Conservation (phyloP, 2,329 filamentous ascomycete species). For the Phyllachora maydis region DNA sequence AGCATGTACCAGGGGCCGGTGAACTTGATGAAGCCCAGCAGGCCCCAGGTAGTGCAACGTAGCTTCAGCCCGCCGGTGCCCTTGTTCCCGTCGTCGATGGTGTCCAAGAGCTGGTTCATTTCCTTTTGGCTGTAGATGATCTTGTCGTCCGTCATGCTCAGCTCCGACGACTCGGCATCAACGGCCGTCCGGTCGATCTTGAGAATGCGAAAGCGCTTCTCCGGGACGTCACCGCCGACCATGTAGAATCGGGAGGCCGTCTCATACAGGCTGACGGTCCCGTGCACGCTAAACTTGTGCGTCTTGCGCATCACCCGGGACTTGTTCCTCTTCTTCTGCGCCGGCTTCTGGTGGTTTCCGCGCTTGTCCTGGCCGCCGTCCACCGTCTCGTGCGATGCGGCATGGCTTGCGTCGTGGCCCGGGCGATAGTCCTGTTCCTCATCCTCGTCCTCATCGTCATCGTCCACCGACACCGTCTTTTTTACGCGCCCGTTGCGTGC, state of each 20-base stretch:
- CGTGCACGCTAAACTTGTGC: slow-evolving; percentile 96
- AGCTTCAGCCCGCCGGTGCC: slow-evolving; percentile 75
- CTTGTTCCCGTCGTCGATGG: slow-evolving; percentile 89
- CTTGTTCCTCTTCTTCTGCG: slow-evolving; percentile 2
- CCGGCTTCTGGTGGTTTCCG: not conserved
- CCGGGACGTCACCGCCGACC: slow-evolving; percentile 77
- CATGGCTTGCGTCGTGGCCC: slow-evolving; percentile 3
- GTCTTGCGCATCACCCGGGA: slow-evolving; percentile 39
- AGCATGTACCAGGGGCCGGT: slow-evolving; percentile 96
- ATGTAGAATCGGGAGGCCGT: slow-evolving; percentile 87
- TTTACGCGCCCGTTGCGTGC: not conserved
- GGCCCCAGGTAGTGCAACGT: slow-evolving; percentile 78
- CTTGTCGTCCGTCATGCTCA: slow-evolving; percentile 82
- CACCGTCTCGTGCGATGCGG: not conserved
- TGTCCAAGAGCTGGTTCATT: slow-evolving; percentile 81
- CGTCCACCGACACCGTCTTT: not conserved
- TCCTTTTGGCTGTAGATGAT: slow-evolving; percentile 84
- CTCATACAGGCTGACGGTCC: slow-evolving; percentile 90
- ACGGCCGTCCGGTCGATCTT: slow-evolving; percentile 87
- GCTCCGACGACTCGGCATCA: slow-evolving; percentile 32
- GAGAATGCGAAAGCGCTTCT: slow-evolving; percentile 72
- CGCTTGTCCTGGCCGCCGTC: not conserved
- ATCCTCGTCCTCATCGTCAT: slow-evolving; percentile 4
- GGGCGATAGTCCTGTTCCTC: slow-evolving; percentile 6
- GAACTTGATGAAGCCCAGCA: slow-evolving; percentile 89